Percentiles rank a stretch among this genome's conserved stretches.
Conservation (phyloP, 495 filamentous ascomycete genomes). For the Cercophora scortea region DNA sequence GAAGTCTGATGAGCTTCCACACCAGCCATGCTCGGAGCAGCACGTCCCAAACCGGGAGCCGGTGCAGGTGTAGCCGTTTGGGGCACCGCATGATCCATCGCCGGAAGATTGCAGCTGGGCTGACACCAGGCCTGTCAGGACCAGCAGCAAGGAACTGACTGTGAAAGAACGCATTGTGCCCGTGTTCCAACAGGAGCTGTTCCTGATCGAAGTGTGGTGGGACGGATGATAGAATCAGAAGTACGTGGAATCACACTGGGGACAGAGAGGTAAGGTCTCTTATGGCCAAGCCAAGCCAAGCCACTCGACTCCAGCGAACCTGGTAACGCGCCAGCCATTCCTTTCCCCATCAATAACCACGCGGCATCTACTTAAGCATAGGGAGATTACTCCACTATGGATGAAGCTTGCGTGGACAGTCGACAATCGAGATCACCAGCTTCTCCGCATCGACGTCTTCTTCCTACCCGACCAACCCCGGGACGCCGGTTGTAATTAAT, state of each 20-base stretch:
- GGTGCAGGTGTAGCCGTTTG: background rate
- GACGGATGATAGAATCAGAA: background rate
- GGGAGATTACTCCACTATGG: too few species aligned
- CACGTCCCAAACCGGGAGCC: background rate
- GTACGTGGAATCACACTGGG: background rate
- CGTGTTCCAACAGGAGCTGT: background rate
- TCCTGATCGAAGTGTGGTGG: background rate
- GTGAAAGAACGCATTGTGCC: background rate
- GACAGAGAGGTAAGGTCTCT: background rate
- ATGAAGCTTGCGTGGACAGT: too few species aligned
- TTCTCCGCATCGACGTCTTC: too few species aligned
- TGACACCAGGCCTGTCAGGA: background rate
- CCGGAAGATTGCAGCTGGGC: background rate
- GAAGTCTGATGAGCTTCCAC: background rate
- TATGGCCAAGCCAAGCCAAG: too few species aligned
- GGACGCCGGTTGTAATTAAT: too few species aligned
- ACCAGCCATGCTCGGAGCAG: background rate
- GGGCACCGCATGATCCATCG: background rate
- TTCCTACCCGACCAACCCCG: too few species aligned
- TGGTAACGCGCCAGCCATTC: too few species aligned
- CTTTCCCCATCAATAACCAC: too few species aligned
- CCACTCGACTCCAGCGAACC: too few species aligned
- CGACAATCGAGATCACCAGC: too few species aligned
- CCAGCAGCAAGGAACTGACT: background rate
- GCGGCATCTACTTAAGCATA: too few species aligned